Conservation (phyloP, 768 basidiomycete species). For the Pleurotus sapidus region DNA sequence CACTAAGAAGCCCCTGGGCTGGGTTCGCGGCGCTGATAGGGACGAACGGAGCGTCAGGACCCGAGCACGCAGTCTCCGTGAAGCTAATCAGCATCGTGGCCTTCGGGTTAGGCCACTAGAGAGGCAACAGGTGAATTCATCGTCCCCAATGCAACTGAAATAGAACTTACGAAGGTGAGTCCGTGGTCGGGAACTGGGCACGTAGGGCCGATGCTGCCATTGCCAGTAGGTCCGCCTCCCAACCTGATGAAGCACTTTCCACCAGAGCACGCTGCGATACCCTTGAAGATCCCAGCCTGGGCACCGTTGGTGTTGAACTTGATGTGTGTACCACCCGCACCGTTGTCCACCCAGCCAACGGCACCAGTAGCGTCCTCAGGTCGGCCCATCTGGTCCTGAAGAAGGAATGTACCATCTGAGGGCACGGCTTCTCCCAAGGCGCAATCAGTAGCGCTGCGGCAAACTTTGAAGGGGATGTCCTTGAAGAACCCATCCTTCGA, state of each 20-base stretch:
- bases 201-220: not conserved
- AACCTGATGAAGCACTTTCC: conserved; percentile 3
- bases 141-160: not conserved
- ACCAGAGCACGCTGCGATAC: not conserved
- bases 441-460: not conserved
- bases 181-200: not conserved
- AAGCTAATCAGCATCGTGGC: not conserved
- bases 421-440: not conserved
- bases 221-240: not conserved
- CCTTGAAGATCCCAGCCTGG: conserved; percentile 2
- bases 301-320: conserved; percentile 1
- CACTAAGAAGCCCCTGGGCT: not conserved
- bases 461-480: conserved; percentile 3
- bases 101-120: conserved; percentile 6
- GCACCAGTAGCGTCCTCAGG: not conserved
- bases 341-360: not conserved
- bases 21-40: not conserved
- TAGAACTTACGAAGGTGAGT: not conserved
- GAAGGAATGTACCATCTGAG: not conserved
- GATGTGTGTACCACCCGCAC: not conserved
- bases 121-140: not conserved
- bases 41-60: not conserved
- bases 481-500: conserved; percentile 6
- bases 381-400: conserved; percentile 1
- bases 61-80: conserved; percentile 4